Conservation (phyloP, 495 filamentous ascomycete genomes). For the Annulohypoxylon maeteangense region DNA sequence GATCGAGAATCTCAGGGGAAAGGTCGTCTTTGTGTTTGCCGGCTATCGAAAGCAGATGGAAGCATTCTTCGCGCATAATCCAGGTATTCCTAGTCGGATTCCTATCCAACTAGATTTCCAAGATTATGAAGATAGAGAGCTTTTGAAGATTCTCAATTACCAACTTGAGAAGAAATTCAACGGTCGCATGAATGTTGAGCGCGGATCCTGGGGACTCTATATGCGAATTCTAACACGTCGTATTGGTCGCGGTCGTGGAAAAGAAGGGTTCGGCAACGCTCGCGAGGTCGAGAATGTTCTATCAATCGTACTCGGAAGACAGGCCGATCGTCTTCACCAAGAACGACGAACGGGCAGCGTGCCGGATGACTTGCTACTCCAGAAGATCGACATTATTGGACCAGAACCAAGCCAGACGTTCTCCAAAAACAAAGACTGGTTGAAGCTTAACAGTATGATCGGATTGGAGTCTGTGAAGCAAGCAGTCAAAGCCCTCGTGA, state of each 20-base stretch:
- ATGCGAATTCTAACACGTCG: conserved; percentile 70
- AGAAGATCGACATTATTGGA: conserved; percentile 71
- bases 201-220: conserved; percentile 69
- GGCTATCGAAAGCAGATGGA: conserved; percentile 86
- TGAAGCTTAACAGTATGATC: conserved; percentile 66
- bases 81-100: conserved; percentile 77
- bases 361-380: conserved; percentile 64
- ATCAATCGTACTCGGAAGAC: conserved; percentile 64
- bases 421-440: conserved; percentile 64
- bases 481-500: conserved; percentile 65
- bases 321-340: conserved; percentile 63
- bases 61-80: conserved; percentile 80
- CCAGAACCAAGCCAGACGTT: conserved; percentile 69
- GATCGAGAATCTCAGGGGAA: conserved; percentile 78
- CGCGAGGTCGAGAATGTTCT: conserved; percentile 71
- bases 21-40: conserved; percentile 79
- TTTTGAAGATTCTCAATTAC: conserved; percentile 72
- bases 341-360: conserved; percentile 44
- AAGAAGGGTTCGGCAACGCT: conserved; percentile 79
- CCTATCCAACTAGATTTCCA: conserved; percentile 72
- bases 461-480: conserved; percentile 73
- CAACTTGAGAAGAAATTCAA: conserved; percentile 59
- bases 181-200: conserved; percentile 67
- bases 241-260: conserved; percentile 69
- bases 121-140: conserved; percentile 75